Conservation (phyloP, 176 grass and related monocot genomes). For the Hordeum vulgare region MorexV3_pseudomolecules_assembly NC_058524.1:522761636-522762135, state of each 20-base stretch:
- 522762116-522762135: neutral
- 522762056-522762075: slow-evolving; percentile 67
- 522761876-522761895: slow-evolving; percentile 71
- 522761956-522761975: slow-evolving; percentile 53
- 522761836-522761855: slow-evolving; percentile 67
- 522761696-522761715: slow-evolving; percentile 60
- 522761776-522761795: neutral
- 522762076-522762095: neutral
- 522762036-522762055: slow-evolving; percentile 70
- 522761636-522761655: slow-evolving; percentile 90
- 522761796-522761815: neutral
- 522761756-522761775: neutral
- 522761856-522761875: slow-evolving; percentile 91
- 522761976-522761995: slow-evolving; percentile 84
- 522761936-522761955: slow-evolving; percentile 84
- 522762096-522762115: neutral
- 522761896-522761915: slow-evolving; percentile 63
- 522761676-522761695: slow-evolving; percentile 73
- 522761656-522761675: slow-evolving; percentile 64
- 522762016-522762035: slow-evolving; percentile 76
- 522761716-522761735: slow-evolving; percentile 52
- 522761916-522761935: slow-evolving; percentile 84
- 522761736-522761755: neutral
- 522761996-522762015: slow-evolving; percentile 78
- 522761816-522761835: slow-evolving; percentile 57